Base-by-base conservation (phyloP, 306 rosid species). In the Trifolium subterraneum region DNA sequence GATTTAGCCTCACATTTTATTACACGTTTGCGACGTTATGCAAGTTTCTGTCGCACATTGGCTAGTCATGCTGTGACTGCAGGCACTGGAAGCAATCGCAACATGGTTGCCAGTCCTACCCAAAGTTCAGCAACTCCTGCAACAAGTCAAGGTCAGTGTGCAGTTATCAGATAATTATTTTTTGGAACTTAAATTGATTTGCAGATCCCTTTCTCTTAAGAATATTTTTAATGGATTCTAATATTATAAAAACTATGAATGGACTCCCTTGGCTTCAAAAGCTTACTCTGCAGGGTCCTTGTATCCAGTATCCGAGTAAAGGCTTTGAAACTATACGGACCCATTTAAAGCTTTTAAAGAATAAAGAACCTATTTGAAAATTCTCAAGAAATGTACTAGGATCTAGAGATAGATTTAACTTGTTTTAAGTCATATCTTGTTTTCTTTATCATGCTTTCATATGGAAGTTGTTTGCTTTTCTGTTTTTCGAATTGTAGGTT, bases 1-100 rank as follows among this genome's bases (percentile, higher is more conserved):
- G 99, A 94, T 90, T 86, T 94, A 69, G 99, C 99, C 81, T 92
- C 99, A 38, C 99, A 94, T 84, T 94, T 94, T 83, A 92, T 94
- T 71, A 94, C 99, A 62, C 97, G 99, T 13, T 79, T 94, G 84
- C 86, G 99, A 65, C 99, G 99, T 22, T 94, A 94, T 83, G 99
- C 99, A 47, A 94, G 99, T 87, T 94, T 94, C 83, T 94, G 99
- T 38, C 99, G 99, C 76, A 94, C 99, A 73, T 80, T 94, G 87
- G 99, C 99, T 23, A 92, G 93, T 85, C 99, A 94, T 83, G 93
- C 99, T 79, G 94, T 88, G 70, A 91, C 94, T 76, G 90, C 97
- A 14, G 92, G 99, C 71, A 79, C 89, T 16, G 99, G 99, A 72
- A 94, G 85, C 85, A 94, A 90, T 79, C 96, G 99, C 51, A 90